These are phyloP conservation scores for Penicillium herquei DNA, from an alignment of 495 filamentous ascomycete genomes.

Conservation along the genomic window DNA sequence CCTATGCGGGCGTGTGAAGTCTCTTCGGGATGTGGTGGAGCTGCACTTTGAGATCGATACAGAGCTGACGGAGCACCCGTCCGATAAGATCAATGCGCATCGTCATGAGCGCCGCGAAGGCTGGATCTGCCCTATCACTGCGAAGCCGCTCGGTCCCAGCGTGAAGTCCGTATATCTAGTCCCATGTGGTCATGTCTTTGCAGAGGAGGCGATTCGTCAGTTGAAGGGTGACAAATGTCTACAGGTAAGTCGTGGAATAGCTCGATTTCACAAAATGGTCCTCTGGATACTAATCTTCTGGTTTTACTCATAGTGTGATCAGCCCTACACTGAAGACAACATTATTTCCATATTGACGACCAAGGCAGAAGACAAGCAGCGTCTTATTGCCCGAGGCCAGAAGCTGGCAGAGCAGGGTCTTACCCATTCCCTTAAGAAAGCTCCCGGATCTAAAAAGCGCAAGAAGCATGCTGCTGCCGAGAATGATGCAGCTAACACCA, in stretches of 20 bases:
- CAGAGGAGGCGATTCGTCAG: conserved; percentile 79
- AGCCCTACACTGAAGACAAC: conserved; percentile 70
- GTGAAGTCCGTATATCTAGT: conserved; percentile 86
- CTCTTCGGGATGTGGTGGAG: conserved; percentile 83
- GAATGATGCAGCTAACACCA: conserved; percentile 1
- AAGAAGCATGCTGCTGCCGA: conserved; percentile 52
- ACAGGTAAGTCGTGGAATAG: conserved; percentile 40
- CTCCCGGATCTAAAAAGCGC: conserved; percentile 65
- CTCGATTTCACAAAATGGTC: neutral
- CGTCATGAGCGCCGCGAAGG: conserved; percentile 48
- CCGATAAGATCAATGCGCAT: conserved; percentile 24
- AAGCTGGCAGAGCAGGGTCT: conserved; percentile 67
- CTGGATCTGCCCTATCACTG: conserved; percentile 85
- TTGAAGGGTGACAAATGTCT: conserved; percentile 63
- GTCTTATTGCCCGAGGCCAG: conserved; percentile 60
- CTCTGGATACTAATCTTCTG: neutral
- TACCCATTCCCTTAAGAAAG: conserved; percentile 88
- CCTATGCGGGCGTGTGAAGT: conserved; percentile 69
- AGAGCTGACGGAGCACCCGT: conserved; percentile 31
- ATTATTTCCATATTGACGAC: conserved; percentile 79
- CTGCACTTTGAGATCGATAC: conserved; percentile 70
- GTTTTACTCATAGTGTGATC: conserved; percentile 56
- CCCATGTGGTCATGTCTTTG: conserved; percentile 94
- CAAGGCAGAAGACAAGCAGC: conserved; percentile 66
- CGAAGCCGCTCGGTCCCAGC: conserved; percentile 76